phyloP scores from a whole-genome alignment of 192 early-diverging fungal genomes.

The Phlyctochytrium planicorne region DNA sequence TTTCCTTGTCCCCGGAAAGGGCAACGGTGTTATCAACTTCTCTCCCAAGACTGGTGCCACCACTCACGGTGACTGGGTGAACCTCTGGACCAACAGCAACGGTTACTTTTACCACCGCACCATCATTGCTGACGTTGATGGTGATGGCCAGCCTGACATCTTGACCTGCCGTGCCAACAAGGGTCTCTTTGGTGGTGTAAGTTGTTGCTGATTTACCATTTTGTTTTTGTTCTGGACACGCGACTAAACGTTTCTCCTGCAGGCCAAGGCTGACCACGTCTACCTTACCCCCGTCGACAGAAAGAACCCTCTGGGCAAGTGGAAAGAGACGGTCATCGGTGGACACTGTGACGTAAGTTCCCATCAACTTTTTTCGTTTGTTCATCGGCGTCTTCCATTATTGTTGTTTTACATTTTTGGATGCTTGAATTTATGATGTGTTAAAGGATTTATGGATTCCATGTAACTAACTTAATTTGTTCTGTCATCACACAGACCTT shows the following conservation, averaged over 20 bases:
- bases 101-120: conserved; percentile 29
- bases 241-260: no score
- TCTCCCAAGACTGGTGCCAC: conserved; percentile 14
- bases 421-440: conserved; percentile 3
- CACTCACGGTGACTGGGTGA: background rate
- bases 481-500: conserved; percentile 20
- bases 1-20: conserved; percentile 15
- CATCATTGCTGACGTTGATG: conserved; percentile 18
- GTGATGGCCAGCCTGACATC: conserved; percentile 21
- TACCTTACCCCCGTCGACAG: conserved; percentile 15
- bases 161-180: conserved; percentile 27
- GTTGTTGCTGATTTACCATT: background rate
- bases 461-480: background rate
- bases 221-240: background rate
- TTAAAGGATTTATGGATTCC: no score
- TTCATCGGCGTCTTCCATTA: no score
- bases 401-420: background rate
- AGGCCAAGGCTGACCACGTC: conserved; percentile 2
- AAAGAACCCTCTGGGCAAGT: conserved; percentile 18
- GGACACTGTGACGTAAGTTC: conserved; percentile 11
- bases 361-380: no score
- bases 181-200: conserved; percentile 5
- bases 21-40: conserved; percentile 21
- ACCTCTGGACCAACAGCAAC: conserved; percentile 12
- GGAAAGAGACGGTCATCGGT: conserved; percentile 24